A percentile compares a stretch with the other conserved stretches of the same genome.
These are phyloP conservation scores for Sicyos edulis DNA, from an alignment of 306 rosid genomes.

Conservation along the genomic window DNA sequence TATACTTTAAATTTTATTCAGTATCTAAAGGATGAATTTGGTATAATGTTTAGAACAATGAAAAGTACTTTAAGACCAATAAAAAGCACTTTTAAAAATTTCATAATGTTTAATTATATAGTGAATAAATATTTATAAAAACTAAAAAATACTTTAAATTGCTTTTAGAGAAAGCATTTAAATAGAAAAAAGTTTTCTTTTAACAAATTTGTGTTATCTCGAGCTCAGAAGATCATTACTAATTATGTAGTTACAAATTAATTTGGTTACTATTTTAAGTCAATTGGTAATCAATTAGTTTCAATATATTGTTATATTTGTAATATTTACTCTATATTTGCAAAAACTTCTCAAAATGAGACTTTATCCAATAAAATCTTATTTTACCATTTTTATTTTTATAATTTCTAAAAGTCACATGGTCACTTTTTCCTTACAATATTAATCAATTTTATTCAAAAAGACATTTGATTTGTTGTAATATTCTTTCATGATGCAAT, in stretches of 20 bases:
- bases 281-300: neutral
- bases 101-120: neutral
- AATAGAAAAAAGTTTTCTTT: neutral
- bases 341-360: neutral
- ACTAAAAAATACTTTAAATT: no score
- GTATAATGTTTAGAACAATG: neutral
- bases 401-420: no score
- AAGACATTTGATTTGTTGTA: conserved; percentile 2
- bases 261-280: neutral
- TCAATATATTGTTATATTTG: neutral
- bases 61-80: neutral
- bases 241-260: neutral
- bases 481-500: neutral
- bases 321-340: neutral
- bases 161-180: neutral
- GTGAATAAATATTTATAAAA: no score
- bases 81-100: neutral
- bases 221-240: neutral
- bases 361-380: neutral
- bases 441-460: no score
- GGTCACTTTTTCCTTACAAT: no score
- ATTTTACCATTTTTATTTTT: neutral
- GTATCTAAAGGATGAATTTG: neutral
- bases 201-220: neutral
- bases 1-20: neutral